Evolutionary conservation across 352 stramenopile species (phyloP), one percentile per base, ranked within the genome.

Genomic region (Pythium folliculosum): DNA sequence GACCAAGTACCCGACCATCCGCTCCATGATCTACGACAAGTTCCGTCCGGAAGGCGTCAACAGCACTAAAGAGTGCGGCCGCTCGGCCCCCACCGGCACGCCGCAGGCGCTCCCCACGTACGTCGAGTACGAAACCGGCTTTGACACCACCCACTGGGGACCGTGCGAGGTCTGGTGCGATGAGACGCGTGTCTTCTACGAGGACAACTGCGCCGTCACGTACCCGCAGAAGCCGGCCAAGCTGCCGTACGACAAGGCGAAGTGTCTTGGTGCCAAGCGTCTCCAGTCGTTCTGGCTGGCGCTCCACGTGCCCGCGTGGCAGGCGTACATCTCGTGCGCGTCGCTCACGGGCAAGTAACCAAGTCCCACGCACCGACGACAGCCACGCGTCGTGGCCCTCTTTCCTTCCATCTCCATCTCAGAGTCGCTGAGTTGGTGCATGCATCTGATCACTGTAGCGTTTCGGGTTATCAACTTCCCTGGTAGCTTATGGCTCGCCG

Each of bases 141-240:
- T 65, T 17, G 38, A 45, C 35, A 19, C 17, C 9, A 51, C 44
- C 8, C 58, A 65, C 49, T 16, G 44, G 30, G 65, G 65, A 45
- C 65, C 65, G n/a, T 72, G 65, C 22, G 65, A 72, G 43, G 23
- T 72, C 35, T 72, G 65, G 65, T 72, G 65, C 54, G 65, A 72
- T 51, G 58, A 72, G 32, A 52, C 40, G n/a, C 50, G 43, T 23
- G 65, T 68, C 7, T 72, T 59, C 47, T 49, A 72, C 22, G 59
- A 72, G 52, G 65, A 72, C 27, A 68, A 72, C 58, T 72, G 65
- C 44, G 50, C 65, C n/a, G 25, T 35, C 0, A 72, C 55, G 57
- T 59, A 51, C 35, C 51, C 65, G 8, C 17, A 53, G 17, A 59
- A 55, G 35, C 38, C 54, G 10, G 63, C 58, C 58, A 65, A 57